Base-by-base conservation (phyloP, 371 early-diverging fungal genomes). In the Syncephalastrum monosporum region DNA sequence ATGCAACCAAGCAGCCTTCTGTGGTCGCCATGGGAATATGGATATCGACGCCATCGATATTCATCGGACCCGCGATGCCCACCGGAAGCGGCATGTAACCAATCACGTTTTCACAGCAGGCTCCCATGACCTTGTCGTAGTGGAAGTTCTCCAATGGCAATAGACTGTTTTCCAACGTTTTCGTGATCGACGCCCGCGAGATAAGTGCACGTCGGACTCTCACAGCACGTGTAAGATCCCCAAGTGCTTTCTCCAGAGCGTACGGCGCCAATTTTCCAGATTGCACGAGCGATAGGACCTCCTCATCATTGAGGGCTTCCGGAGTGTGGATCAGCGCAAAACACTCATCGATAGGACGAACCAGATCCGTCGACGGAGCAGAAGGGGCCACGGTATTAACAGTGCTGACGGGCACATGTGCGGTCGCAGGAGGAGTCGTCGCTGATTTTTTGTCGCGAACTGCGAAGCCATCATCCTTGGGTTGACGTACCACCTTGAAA, bases 21-120 rank as follows among this genome's bases (percentile, higher is more conserved):
- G 97, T 97, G 4, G 98, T 97, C 6, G 95, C 94, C 95, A 97
- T 95, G 25, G 98, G 98, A 25, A 97, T 82, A 65, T 89, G 90
- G 43, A 90, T 82, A 15, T 66, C 38, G 54, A 88, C 76, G 38
- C 90, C 91, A 65, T 97, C 94, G 55, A 96, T 84, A 33, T 72
- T 77, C 58, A 91, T 66, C 0, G 95, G 95, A 64, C 71, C 75
- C 33, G 96, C 96, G 57, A 95, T 83, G 58, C 98, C 98, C 14
- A 97, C 83, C 10, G 98, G 98, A 27, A 97, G 67, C 16, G 96
- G 97, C 80, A 92, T 80, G 61, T 94, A 92, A 55, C 98, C 98
- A 63, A 97, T 83, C 12, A 97, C 95, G 71, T 97, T 97, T 69
- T 97, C 98, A 67, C 97, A 97, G 81, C 97, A 96, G 63, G 90